These are phyloP conservation scores for Hypoxylon fragiforme DNA, from an alignment of 495 filamentous ascomycete genomes.

Conservation along the genomic window DNA sequence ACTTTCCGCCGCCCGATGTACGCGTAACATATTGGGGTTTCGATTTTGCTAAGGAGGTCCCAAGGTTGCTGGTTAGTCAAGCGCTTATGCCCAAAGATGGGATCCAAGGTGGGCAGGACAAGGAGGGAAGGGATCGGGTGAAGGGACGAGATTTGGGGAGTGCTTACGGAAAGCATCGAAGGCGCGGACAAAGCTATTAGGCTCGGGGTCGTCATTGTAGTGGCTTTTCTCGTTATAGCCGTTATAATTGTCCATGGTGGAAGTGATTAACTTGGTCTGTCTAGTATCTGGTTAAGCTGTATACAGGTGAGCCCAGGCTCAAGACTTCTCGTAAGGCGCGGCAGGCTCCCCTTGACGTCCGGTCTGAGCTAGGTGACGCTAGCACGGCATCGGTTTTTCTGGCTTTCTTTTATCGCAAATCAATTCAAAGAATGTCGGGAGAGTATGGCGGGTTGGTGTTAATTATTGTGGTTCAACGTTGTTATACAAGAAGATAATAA, in stretches of 20 bases:
- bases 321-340: slow-evolving; percentile 16
- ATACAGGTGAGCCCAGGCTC: too few species aligned
- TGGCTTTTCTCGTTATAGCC: slow-evolving; percentile 68
- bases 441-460: neutral
- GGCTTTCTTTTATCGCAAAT: too few species aligned
- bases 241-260: slow-evolving; percentile 61
- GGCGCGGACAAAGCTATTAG: slow-evolving; percentile 67
- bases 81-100: neutral
- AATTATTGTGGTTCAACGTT: neutral
- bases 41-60: slow-evolving; percentile 72
- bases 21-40: slow-evolving; percentile 88
- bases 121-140: neutral
- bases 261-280: neutral
- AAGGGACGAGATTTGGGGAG: slow-evolving; percentile 3
- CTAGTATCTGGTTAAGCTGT: slow-evolving; percentile 3
- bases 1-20: slow-evolving; percentile 83
- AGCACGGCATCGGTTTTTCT: slow-evolving; percentile 27
- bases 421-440: neutral
- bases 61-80: slow-evolving; percentile 31
- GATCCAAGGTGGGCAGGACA: neutral
- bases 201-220: slow-evolving; percentile 76
- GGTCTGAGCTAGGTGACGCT: slow-evolving; percentile 14
- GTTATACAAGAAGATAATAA: too few species aligned
- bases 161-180: slow-evolving; percentile 95
- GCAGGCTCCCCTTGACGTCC: slow-evolving; percentile 26